phyloP scores from a whole-genome alignment of 306 rosid species.

The Leucaena leucocephala region DNA sequence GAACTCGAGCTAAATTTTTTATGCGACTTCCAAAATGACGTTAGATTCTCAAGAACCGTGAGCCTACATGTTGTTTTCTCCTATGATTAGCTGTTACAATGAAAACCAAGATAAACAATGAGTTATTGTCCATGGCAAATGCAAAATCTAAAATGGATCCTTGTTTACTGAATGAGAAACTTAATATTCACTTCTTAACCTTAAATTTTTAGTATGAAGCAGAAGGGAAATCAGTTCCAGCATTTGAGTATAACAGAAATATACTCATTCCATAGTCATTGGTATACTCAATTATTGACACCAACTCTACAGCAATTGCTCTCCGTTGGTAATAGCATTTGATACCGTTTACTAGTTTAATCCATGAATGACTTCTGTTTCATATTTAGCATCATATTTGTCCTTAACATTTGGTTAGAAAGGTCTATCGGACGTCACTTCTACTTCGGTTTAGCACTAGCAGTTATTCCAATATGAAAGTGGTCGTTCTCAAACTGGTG shows the following conservation, averaged over 20 bases:
- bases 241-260: not conserved
- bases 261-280: constrained; percentile 2
- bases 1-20: not conserved
- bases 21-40: constrained; percentile 7
- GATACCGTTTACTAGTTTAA: not conserved
- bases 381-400: constrained; percentile 1
- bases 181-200: not conserved
- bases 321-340: not conserved
- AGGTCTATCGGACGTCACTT: no score
- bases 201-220: not conserved
- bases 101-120: constrained; percentile 35
- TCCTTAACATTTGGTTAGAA: not conserved
- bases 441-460: constrained; percentile 17
- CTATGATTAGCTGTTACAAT: constrained; percentile 48
- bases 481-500: not conserved
- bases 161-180: not conserved
- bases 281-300: not conserved
- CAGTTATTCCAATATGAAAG: constrained; percentile 4
- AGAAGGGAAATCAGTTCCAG: not conserved
- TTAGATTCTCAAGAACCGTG: constrained; percentile 25
- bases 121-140: not conserved
- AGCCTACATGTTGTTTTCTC: constrained; percentile 18
- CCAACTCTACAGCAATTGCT: constrained; percentile 19
- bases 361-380: not conserved
- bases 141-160: not conserved